These are phyloP conservation scores for Amorphotheca resinae DNA, from an alignment of 495 filamentous ascomycete species.

Conservation along the genomic window DNA sequence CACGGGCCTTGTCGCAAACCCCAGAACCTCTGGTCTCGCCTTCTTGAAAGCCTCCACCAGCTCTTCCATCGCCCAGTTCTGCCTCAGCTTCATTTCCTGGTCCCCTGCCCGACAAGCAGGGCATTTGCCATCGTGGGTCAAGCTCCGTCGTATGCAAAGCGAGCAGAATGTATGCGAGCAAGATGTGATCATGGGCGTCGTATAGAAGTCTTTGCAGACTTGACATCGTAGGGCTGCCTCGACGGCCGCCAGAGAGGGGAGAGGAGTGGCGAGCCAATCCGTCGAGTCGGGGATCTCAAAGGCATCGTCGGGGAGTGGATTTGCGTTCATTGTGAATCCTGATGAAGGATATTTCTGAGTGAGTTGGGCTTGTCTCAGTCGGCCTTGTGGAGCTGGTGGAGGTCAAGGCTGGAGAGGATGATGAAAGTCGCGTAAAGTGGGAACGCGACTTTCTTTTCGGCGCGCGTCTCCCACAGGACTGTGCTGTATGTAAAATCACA, in stretches of 20 bases:
- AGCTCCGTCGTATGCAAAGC: slow-evolving; percentile 75
- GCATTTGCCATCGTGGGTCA: slow-evolving; percentile 72
- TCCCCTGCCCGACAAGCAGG: slow-evolving; percentile 66
- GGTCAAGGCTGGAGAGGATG: background rate
- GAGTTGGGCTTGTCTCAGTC: too few relatives aligned
- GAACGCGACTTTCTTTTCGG: background rate
- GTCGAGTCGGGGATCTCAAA: slow-evolving; percentile 73
- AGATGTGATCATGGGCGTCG: slow-evolving; percentile 82
- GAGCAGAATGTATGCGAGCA: slow-evolving; percentile 98
- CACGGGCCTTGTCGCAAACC: slow-evolving; percentile 39
- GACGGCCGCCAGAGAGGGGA: slow-evolving; percentile 58
- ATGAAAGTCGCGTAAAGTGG: slow-evolving; percentile 17
- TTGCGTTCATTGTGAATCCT: background rate
- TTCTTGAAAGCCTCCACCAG: slow-evolving; percentile 66
- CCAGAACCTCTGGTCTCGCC: slow-evolving; percentile 48
- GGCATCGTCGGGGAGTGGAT: slow-evolving; percentile 21
- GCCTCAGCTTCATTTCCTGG: slow-evolving; percentile 71
- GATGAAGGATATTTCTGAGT: too few relatives aligned
- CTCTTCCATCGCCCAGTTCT: slow-evolving; percentile 74
- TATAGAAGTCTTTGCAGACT: slow-evolving; percentile 95
- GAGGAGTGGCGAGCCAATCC: slow-evolving; percentile 78
- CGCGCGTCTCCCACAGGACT: slow-evolving; percentile 8
- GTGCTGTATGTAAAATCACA: too few relatives aligned
- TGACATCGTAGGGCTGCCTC: slow-evolving; percentile 86
- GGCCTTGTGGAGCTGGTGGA: background rate